Base-by-base conservation (phyloP, 352 stramenopile genomes). In the Pilasporangium apinafurcum region DNA sequence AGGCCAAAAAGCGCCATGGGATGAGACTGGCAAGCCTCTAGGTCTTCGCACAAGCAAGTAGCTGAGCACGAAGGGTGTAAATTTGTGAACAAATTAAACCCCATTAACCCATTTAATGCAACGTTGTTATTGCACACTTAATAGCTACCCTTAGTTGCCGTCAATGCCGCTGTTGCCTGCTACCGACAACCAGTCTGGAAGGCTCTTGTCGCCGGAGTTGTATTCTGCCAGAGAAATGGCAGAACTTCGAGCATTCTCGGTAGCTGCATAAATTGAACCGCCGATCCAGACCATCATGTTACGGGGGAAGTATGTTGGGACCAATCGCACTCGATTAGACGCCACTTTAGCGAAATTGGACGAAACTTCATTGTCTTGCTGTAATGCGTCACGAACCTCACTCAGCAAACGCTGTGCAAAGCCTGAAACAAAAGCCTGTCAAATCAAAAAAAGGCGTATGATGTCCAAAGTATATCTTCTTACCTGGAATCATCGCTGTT, bases 211-310 rank as follows among this genome's bases (percentile, higher is more conserved):
- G 30, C 65, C 43, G 7, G 50, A 38, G 1, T 32, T 57, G 39
- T 86, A 91, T 34, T 84, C 74, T 26, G 68, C 57, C 2, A 63
- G 51, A 1, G 74, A 76, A 26, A 90, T 70, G n/a, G 63, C 62
- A 10, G 53, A 51, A 0, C 59, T 30, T 5, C 62, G 59, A 17
- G 68, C 59, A n/a, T 33, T 61, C 29, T 86, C 68, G 5, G 73
- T 91, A 7, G 74, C 60, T 14, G 71, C 82, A 27, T 83, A 92
- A 53, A 94, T 62, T 14, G 79, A 92, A 0, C 64, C 79, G 17
- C 82, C 82, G 24, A 94, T 55, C 82, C 82, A 94, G 3, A 65
- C 51, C 20, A 92, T 53, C 52, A 94, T 55, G 43, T 88, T 91
- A 0, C 63, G 59, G 6, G 82, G 82, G 43, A 92, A 94, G 24